A percentile compares a stretch with the other conserved stretches of the same genome.
Conservation (phyloP, 345 rosid genomes). For the Stellera chamaejasme region DNA sequence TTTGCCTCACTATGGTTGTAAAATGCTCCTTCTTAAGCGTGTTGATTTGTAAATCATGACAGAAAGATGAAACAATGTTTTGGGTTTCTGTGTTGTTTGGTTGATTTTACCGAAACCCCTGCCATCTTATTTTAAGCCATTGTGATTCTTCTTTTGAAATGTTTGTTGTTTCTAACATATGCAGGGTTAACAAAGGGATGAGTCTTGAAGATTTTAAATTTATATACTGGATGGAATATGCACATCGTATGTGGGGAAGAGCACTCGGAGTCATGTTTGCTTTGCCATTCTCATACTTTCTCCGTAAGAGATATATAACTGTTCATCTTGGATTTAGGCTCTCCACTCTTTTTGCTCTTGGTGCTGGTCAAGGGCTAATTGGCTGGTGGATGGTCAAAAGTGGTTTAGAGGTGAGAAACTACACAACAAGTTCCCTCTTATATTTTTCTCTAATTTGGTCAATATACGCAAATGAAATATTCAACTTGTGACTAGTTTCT, state of each 20-base stretch:
- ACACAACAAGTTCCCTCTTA: not conserved
- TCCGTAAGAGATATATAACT: constrained; percentile 83
- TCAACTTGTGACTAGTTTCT: constrained; percentile 13
- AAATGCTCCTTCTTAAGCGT: too few relatives aligned
- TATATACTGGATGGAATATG: constrained; percentile 98
- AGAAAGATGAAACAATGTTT: too few relatives aligned
- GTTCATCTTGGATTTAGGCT: constrained; percentile 70
- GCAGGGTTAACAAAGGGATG: constrained; percentile 92
- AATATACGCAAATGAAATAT: not conserved
- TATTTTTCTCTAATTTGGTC: not conserved
- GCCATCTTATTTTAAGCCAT: not conserved
- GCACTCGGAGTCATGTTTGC: constrained; percentile 95
- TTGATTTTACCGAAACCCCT: not conserved
- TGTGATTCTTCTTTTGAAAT: not conserved
- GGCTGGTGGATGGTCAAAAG: constrained; percentile 99
- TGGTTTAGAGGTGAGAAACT: constrained; percentile 71
- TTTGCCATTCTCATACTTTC: constrained; percentile 88
- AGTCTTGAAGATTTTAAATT: constrained; percentile 86
- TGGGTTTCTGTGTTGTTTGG: not conserved
- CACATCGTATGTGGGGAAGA: constrained; percentile 98
- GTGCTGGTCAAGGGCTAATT: constrained; percentile 95
- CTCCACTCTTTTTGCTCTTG: constrained; percentile 79
- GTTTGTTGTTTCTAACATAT: constrained; percentile 8
- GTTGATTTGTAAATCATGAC: too few relatives aligned
- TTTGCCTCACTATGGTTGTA: too few relatives aligned